Conservation (phyloP, 163 green algal genomes). For the Scenedesmus sp. region DNA sequence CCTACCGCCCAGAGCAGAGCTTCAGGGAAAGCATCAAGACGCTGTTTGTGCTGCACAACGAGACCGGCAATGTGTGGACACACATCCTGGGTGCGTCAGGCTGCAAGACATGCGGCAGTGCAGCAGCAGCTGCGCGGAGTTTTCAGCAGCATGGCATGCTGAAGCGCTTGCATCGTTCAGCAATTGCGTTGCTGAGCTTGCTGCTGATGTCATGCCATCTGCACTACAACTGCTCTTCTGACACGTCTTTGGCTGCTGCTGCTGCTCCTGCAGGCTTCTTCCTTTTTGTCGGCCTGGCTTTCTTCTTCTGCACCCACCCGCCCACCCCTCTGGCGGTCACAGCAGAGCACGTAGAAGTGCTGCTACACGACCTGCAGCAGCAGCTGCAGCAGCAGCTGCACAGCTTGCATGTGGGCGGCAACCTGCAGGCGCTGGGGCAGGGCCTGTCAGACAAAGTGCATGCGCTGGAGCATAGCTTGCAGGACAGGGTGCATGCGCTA, state of each 20-base stretch:
- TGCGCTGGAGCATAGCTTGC: conserved; percentile 43
- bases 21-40: conserved; percentile 72
- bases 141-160: neutral
- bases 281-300: conserved; percentile 83
- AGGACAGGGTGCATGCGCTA: conserved; percentile 62
- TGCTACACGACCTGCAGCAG: conserved; percentile 58
- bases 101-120: neutral
- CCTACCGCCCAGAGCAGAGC: conserved; percentile 76
- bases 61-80: conserved; percentile 93
- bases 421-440: conserved; percentile 35
- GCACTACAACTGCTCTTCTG: neutral
- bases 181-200: neutral
- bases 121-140: neutral
- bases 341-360: conserved; percentile 63
- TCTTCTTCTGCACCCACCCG: conserved; percentile 59
- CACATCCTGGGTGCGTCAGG: conserved; percentile 83
- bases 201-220: neutral
- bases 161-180: neutral
- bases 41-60: conserved; percentile 92
- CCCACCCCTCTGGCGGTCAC: conserved; percentile 69
- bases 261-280: conserved; percentile 77
- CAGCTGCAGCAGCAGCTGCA: conserved; percentile 56
- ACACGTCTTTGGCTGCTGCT: neutral
- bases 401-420: conserved; percentile 43
- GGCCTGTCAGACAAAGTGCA: conserved; percentile 49